Conservation (phyloP, 2,329 filamentous ascomycete genomes). For the Arthrobotrys megalospora region DNA sequence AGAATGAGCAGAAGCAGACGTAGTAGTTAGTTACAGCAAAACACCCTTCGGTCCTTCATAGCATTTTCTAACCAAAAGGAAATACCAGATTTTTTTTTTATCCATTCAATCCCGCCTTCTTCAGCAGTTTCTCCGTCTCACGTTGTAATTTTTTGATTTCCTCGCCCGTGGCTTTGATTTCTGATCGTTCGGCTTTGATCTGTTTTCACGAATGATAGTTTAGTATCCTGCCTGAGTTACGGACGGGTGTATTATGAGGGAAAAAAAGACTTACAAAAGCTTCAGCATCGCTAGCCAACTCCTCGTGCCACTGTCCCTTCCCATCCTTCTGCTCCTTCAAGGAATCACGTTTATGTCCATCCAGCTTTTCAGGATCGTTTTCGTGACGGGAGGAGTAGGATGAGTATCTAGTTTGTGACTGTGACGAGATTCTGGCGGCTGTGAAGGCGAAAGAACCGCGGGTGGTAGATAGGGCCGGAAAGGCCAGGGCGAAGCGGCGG, state of each 20-base stretch:
- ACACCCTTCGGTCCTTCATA: constrained; percentile 6
- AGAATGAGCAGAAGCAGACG: not conserved
- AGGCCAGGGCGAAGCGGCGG: constrained; percentile 24
- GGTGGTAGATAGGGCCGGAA: constrained; percentile 8
- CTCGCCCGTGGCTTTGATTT: constrained; percentile 67
- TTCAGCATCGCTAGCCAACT: constrained; percentile 84
- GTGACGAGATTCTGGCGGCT: not conserved
- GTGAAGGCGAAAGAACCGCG: constrained; percentile 8
- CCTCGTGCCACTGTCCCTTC: constrained; percentile 81
- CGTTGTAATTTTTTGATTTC: constrained; percentile 73
- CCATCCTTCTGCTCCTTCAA: constrained; percentile 72
- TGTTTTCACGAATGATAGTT: constrained; percentile 57
- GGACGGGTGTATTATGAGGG: not conserved
- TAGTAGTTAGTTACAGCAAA: constrained; percentile 18
- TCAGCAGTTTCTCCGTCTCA: constrained; percentile 73
- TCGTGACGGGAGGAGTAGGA: constrained; percentile 66
- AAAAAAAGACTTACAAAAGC: constrained; percentile 73
- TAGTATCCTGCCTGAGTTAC: too few species aligned
- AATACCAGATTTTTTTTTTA: constrained; percentile 24
- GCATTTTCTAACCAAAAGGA: not conserved
- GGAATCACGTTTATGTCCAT: constrained; percentile 75
- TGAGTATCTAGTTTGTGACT: constrained; percentile 8
- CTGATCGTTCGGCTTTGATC: constrained; percentile 75
- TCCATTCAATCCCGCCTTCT: constrained; percentile 66
- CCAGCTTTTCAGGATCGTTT: constrained; percentile 74